phyloP scores from a whole-genome alignment of 2,329 filamentous ascomycete genomes.

The Lachnellula suecica region DNA sequence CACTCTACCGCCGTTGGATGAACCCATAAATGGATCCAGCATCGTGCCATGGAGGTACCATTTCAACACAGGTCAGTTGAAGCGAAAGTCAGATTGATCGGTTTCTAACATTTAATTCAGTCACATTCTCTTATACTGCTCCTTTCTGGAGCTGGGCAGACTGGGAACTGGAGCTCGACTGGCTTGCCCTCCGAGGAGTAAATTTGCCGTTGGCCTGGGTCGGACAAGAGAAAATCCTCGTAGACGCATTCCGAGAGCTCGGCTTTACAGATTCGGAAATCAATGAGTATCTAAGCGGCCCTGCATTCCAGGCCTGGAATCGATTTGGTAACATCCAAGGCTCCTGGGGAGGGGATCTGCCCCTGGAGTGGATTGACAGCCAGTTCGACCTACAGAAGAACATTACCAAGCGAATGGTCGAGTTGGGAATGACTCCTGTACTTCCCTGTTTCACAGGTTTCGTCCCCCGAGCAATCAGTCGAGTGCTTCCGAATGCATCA shows the following conservation, averaged over 20 bases:
- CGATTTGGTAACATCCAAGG: conserved; percentile 54
- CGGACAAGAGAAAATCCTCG: conserved; percentile 49
- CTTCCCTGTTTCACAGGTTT: conserved; percentile 51
- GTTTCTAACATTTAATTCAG: conserved; percentile 23
- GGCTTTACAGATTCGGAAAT: conserved; percentile 46
- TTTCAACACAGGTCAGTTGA: conserved; percentile 47
- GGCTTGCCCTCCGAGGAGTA: conserved; percentile 50
- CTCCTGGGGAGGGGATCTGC: conserved; percentile 46
- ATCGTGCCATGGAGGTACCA: conserved; percentile 47
- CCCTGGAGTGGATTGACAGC: conserved; percentile 44
- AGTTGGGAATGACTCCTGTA: conserved; percentile 52
- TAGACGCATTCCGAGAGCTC: conserved; percentile 46
- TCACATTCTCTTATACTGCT: conserved; percentile 51
- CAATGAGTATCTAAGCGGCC: conserved; percentile 45
- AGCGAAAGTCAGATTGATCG: neutral
- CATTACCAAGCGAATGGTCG: conserved; percentile 48
- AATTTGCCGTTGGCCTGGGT: conserved; percentile 53
- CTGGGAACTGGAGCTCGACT: conserved; percentile 52
- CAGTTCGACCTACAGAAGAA: conserved; percentile 49
- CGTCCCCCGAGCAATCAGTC: conserved; percentile 42
- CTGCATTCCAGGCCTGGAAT: conserved; percentile 53
- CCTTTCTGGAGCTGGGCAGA: conserved; percentile 54
- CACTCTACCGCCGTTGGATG: conserved; percentile 31
- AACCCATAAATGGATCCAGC: conserved; percentile 39
- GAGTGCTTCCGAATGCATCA: conserved; percentile 41